phyloP scores from a whole-genome alignment of 257 asterid species.

The Parsonsia alboflavescens region DNA sequence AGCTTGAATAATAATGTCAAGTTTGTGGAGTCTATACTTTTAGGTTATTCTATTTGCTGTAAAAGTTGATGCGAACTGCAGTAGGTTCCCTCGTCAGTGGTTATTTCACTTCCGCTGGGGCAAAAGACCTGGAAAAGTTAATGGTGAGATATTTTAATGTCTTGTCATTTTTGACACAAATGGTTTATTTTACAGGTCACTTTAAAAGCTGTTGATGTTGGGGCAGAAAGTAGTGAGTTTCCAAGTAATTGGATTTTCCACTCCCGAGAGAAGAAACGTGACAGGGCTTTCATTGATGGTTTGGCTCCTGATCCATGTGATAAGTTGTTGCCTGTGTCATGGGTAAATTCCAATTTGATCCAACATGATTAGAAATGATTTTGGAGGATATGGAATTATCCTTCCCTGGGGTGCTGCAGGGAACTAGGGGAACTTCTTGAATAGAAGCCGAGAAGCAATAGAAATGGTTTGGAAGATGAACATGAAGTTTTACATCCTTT shows the following conservation, averaged over 20 bases:
- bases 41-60: slow-evolving; percentile 80
- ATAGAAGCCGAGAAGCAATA: neutral
- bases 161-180: slow-evolving; percentile 35
- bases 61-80: slow-evolving; percentile 80
- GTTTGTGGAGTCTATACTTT: slow-evolving; percentile 45
- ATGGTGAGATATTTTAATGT: slow-evolving; percentile 57
- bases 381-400: neutral
- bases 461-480: neutral
- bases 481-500: neutral
- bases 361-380: neutral
- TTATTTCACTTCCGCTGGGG: slow-evolving; percentile 99
- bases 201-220: slow-evolving; percentile 75
- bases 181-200: slow-evolving; percentile 69
- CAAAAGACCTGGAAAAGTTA: slow-evolving; percentile 81
- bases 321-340: slow-evolving; percentile 27
- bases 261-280: slow-evolving; percentile 93
- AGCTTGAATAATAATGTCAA: slow-evolving; percentile 27
- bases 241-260: slow-evolving; percentile 95
- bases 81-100: slow-evolving; percentile 87
- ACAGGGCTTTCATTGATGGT: slow-evolving; percentile 93
- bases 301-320: slow-evolving; percentile 58
- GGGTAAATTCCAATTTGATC: slow-evolving; percentile 14
- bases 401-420: neutral
- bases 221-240: slow-evolving; percentile 88
- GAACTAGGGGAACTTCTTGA: neutral